Percentiles rank a stretch among this genome's conserved stretches.
Conservation (phyloP, 805 yeast species). For the Hanseniaspora pseudoguilliermondii region DNA sequence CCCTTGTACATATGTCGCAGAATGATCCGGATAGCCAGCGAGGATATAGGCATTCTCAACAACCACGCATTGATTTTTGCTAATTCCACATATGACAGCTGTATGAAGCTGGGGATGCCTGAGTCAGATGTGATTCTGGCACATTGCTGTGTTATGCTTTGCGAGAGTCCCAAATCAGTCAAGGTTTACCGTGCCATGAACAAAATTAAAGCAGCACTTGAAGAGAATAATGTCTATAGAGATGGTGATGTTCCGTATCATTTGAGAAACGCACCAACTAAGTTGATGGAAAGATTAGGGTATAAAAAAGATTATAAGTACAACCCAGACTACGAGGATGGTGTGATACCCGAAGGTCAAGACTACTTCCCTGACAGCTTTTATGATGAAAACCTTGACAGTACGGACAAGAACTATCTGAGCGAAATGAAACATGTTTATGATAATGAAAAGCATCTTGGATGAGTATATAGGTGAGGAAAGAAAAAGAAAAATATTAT, state of each 20-base stretch:
- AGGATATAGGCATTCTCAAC: constrained; percentile 81
- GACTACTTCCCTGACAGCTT: constrained; percentile 59
- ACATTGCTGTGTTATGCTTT: constrained; percentile 85
- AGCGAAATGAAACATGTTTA: constrained; percentile 31
- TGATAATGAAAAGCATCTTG: constrained; percentile 41
- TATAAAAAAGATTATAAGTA: constrained; percentile 78
- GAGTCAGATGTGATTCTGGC: constrained; percentile 83
- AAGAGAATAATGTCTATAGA: constrained; percentile 38
- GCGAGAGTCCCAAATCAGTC: constrained; percentile 75
- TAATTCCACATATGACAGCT: constrained; percentile 70
- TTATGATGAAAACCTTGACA: constrained; percentile 13
- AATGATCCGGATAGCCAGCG: constrained; percentile 90
- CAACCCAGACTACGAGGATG: constrained; percentile 67
- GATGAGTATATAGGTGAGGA: constrained; percentile 20
- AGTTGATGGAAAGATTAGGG: constrained; percentile 76
- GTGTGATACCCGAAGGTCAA: constrained; percentile 47
- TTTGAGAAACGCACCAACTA: constrained; percentile 88
- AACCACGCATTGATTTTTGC: constrained; percentile 78
- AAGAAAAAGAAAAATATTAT: too few relatives aligned
- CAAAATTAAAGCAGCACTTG: constrained; percentile 45
- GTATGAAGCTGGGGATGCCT: constrained; percentile 85
- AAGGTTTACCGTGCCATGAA: constrained; percentile 74
- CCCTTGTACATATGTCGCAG: constrained; percentile 81
- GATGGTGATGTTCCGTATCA: constrained; percentile 56
- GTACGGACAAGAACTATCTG: constrained; percentile 11